Percentiles rank a stretch among this genome's conserved stretches.
Evolutionary conservation across 2,329 filamentous ascomycete species (phyloP).

Genomic region (Chaetomiaceae sp.): DNA sequence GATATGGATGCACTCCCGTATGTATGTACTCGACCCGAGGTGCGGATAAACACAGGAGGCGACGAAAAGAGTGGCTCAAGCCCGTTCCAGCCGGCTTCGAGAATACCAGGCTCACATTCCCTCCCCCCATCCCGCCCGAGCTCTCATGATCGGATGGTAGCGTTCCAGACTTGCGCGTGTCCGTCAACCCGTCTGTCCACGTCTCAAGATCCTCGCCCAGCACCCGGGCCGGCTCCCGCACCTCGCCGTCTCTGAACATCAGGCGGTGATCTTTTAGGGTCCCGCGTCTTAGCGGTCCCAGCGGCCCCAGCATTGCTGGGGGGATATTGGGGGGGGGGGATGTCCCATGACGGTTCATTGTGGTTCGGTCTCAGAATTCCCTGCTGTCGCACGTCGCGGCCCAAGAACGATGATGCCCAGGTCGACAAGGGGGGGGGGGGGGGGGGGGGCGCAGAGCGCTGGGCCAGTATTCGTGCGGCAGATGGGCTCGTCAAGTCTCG

Average conservation of each 20-base stretch:
- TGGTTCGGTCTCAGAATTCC: constrained; percentile 5
- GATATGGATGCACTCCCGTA: not conserved
- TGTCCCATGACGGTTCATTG: not conserved
- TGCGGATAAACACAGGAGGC: not conserved
- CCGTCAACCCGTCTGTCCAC: constrained; percentile 7
- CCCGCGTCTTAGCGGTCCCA: constrained; percentile 13
- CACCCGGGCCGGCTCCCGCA: constrained; percentile 9
- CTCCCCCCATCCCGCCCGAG: constrained; percentile 4
- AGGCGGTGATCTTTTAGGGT: constrained; percentile 12
- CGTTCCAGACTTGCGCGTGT: constrained; percentile 1
- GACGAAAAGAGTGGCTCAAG: not conserved
- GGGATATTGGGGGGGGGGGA: not conserved
- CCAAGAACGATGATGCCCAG: not conserved
- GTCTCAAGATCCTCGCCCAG: constrained; percentile 14
- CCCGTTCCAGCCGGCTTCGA: constrained; percentile 1
- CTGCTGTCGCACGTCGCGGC: constrained; percentile 4
- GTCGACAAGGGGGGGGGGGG: not conserved
- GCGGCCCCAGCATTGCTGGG: not conserved
- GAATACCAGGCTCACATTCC: not conserved
- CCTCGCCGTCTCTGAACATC: constrained; percentile 2
- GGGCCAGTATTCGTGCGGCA: no score
- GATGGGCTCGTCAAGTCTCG: not conserved
- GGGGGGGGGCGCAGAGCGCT: no score
- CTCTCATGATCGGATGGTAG: constrained; percentile 13
- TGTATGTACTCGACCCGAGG: not conserved